A percentile compares a stretch with the other conserved stretches of the same genome.
phyloP scores from a whole-genome alignment of 148 eudicot genomes.

The Drosera capensis region DNA sequence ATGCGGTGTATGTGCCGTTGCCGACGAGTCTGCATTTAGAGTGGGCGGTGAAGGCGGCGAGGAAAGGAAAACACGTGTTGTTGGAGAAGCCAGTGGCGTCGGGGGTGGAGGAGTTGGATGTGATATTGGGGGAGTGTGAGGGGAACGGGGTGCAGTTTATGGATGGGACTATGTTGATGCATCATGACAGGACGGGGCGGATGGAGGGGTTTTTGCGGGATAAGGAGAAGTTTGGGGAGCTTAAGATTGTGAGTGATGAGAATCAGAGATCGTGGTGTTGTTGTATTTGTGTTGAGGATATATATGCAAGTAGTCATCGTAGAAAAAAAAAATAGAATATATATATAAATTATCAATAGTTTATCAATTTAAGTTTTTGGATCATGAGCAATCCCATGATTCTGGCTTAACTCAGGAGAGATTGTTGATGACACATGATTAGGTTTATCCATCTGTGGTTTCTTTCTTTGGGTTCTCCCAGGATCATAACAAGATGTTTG shows the following conservation, averaged over 20 bases:
- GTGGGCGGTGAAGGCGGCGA: slow-evolving; percentile 63
- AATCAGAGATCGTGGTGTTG: too few relatives aligned
- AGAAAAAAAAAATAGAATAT: neutral
- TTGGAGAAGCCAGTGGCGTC: slow-evolving; percentile 68
- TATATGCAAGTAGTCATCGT: neutral
- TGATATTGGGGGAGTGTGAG: slow-evolving; percentile 39
- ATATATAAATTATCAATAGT: neutral
- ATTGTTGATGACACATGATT: too few relatives aligned
- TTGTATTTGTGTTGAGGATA: too few relatives aligned
- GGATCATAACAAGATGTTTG: too few relatives aligned
- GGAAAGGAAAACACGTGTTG: slow-evolving; percentile 57
- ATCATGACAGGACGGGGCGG: slow-evolving; percentile 27
- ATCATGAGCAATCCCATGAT: neutral
- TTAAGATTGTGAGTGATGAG: slow-evolving; percentile 29
- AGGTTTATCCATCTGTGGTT: too few relatives aligned
- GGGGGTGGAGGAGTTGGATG: slow-evolving; percentile 40
- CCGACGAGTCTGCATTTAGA: slow-evolving; percentile 56
- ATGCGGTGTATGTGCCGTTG: slow-evolving; percentile 63
- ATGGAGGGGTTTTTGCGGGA: slow-evolving; percentile 27
- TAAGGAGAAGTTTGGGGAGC: slow-evolving; percentile 24
- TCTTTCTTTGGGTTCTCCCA: too few relatives aligned
- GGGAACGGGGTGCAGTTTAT: slow-evolving; percentile 45
- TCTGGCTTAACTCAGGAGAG: neutral
- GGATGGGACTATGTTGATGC: slow-evolving; percentile 72
- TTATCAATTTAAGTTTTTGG: neutral